Conservation (phyloP, 1,139 yeast species). For the Oligophagozyma castellii region DNA sequence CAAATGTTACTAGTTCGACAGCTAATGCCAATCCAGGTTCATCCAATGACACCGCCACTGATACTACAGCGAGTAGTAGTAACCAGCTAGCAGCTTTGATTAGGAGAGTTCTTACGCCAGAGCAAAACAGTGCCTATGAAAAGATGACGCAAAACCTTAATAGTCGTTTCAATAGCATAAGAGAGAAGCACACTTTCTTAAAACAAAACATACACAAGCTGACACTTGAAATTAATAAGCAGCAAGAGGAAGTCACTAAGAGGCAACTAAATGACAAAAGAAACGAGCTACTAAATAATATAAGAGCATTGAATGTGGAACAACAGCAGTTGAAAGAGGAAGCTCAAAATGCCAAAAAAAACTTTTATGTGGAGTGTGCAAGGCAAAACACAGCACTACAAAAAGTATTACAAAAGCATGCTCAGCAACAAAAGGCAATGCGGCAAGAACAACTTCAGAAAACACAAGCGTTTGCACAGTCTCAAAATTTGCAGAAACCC, state of each 20-base stretch:
- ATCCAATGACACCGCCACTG: constrained; percentile 13
- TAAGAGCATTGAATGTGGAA: constrained; percentile 16
- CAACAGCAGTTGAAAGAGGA: constrained; percentile 18
- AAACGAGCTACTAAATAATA: constrained; percentile 15
- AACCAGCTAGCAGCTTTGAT: constrained; percentile 15
- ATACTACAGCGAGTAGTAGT: constrained; percentile 5
- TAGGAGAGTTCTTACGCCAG: constrained; percentile 20
- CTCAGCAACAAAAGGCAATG: constrained; percentile 18
- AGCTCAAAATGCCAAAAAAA: constrained; percentile 20
- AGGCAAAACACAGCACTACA: constrained; percentile 22
- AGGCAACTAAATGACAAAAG: constrained; percentile 20
- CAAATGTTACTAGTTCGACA: constrained; percentile 19
- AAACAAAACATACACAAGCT: constrained; percentile 22
- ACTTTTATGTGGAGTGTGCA: constrained; percentile 25
- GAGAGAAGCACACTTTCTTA: constrained; percentile 20
- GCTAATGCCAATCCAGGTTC: constrained; percentile 23
- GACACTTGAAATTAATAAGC: constrained; percentile 19
- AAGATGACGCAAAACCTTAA: constrained; percentile 23
- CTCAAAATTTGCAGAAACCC: constrained; percentile 6
- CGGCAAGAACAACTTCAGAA: constrained; percentile 13
- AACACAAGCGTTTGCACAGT: constrained; percentile 9
- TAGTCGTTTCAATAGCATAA: constrained; percentile 19
- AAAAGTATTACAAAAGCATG: constrained; percentile 17
- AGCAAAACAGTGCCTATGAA: constrained; percentile 22
- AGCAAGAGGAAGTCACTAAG: constrained; percentile 15